These are phyloP conservation scores for Saturnispora halmiae DNA, from an alignment of 805 yeast species.

Conservation along the genomic window DNA sequence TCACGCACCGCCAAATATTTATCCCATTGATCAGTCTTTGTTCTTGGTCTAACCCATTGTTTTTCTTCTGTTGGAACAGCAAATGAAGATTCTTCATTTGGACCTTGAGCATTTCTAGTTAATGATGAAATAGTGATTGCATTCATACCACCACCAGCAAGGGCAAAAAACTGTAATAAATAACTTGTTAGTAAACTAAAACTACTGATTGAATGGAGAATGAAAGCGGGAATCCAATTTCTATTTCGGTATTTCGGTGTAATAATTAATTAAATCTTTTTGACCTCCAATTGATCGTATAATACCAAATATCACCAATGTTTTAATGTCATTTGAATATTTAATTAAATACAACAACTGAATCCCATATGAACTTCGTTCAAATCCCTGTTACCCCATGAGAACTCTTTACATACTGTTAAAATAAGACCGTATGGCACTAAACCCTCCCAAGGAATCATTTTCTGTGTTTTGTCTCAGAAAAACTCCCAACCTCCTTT, in stretches of 20 bases:
- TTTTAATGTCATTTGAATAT: too few species aligned
- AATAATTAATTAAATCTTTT: too few species aligned
- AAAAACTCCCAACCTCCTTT: too few species aligned
- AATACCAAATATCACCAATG: too few species aligned
- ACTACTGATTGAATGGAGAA: too few species aligned
- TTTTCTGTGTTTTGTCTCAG: too few species aligned
- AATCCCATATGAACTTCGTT: too few species aligned
- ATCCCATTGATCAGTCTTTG: conserved; percentile 47
- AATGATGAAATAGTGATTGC: conserved; percentile 25
- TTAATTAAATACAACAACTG: too few species aligned
- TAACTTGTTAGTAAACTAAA: conserved; percentile 1
- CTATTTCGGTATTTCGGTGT: too few species aligned
- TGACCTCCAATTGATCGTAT: too few species aligned
- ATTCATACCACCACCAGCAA: conserved; percentile 45
- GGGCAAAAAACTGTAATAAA: conserved; percentile 33
- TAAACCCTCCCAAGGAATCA: conserved; percentile 66
- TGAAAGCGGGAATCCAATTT: too few species aligned
- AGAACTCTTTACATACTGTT: conserved; percentile 30
- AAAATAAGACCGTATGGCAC: conserved; percentile 53
- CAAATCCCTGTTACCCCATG: background rate
- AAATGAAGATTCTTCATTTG: conserved; percentile 29
- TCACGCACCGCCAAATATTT: conserved; percentile 60
- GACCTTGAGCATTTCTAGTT: conserved; percentile 29
- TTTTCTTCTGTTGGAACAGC: conserved; percentile 36
- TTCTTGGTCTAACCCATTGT: conserved; percentile 46